These are phyloP conservation scores for Diaporthe caulivora DNA, from an alignment of 2,329 filamentous ascomycete species.

Conservation along the genomic window DNA sequence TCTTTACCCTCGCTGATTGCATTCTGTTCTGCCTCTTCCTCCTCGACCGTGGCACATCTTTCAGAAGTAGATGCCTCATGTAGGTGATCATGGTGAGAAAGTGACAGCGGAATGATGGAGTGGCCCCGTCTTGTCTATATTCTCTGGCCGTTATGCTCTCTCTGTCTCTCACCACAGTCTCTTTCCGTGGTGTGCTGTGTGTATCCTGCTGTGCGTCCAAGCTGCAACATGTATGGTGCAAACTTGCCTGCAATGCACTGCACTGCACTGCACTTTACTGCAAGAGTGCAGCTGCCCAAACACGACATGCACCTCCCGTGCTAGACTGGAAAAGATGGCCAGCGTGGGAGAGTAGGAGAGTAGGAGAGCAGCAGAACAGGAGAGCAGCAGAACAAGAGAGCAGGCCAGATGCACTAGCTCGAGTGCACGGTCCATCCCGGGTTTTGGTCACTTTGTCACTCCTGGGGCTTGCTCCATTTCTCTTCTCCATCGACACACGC, in stretches of 20 bases:
- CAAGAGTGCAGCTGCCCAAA: conserved; percentile 15
- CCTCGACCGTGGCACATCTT: not conserved
- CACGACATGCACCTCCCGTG: not conserved
- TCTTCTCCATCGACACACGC: conserved; percentile 4
- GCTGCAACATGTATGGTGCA: conserved; percentile 1
- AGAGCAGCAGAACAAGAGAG: too few relatives aligned
- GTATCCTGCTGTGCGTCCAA: not conserved
- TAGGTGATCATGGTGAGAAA: not conserved
- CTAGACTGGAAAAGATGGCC: too few relatives aligned
- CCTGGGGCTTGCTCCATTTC: not conserved
- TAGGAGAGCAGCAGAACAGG: too few relatives aligned
- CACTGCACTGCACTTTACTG: not conserved
- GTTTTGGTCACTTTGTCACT: not conserved
- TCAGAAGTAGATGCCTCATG: not conserved
- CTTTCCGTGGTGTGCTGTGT: not conserved
- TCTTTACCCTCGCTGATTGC: not conserved
- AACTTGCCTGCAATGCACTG: too few relatives aligned
- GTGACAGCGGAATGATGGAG: not conserved
- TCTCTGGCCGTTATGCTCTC: not conserved
- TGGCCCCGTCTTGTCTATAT: not conserved
- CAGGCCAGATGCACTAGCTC: too few relatives aligned
- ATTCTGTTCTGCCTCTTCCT: not conserved
- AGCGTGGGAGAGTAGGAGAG: too few relatives aligned
- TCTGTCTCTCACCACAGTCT: too few relatives aligned
- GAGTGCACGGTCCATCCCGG: not conserved